Conservation (phyloP, 495 filamentous ascomycete species). For the Trichoderma erinaceum region DNA sequence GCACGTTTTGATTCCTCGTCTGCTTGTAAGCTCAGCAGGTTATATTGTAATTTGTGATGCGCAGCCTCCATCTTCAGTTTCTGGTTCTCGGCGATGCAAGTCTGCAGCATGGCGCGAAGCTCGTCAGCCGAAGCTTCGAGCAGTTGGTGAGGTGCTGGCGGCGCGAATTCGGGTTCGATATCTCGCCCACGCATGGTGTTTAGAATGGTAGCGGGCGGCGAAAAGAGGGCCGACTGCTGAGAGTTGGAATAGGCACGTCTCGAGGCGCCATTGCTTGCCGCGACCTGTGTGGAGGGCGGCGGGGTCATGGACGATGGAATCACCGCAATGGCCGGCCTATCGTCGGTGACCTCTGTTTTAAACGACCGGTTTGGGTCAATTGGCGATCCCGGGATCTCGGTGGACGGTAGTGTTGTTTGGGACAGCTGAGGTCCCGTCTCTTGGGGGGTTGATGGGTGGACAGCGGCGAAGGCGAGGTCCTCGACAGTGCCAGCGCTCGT, state of each 20-base stretch:
- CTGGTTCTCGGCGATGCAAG: slow-evolving; percentile 48
- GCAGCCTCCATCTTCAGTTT: slow-evolving; percentile 73
- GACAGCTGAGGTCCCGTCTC: slow-evolving; percentile 30
- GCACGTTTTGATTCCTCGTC: slow-evolving; percentile 81
- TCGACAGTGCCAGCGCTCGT: slow-evolving; percentile 20
- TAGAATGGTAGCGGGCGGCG: slow-evolving; percentile 52
- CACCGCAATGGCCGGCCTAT: slow-evolving; percentile 28
- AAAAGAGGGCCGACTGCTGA: slow-evolving; percentile 38
- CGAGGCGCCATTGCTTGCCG: slow-evolving; percentile 28
- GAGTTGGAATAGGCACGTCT: slow-evolving; percentile 38
- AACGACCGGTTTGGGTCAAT: slow-evolving; percentile 31
- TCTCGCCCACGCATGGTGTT: slow-evolving; percentile 46
- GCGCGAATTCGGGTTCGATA: slow-evolving; percentile 44
- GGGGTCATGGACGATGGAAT: slow-evolving; percentile 59
- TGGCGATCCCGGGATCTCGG: slow-evolving; percentile 38
- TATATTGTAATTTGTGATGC: slow-evolving; percentile 90
- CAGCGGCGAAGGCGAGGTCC: slow-evolving; percentile 22
- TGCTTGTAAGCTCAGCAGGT: slow-evolving; percentile 77
- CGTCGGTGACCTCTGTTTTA: slow-evolving; percentile 36
- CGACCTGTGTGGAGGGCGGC: slow-evolving; percentile 66
- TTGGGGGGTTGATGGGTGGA: slow-evolving; percentile 37
- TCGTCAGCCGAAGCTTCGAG: slow-evolving; percentile 52
- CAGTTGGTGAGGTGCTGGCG: slow-evolving; percentile 60
- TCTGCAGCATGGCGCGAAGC: slow-evolving; percentile 50
- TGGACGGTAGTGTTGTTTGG: slow-evolving; percentile 40